Percentiles rank a stretch among this genome's conserved stretches.
phyloP scores from a whole-genome alignment of 192 early-diverging fungal species.

The Gonapodya prolifera region DNA sequence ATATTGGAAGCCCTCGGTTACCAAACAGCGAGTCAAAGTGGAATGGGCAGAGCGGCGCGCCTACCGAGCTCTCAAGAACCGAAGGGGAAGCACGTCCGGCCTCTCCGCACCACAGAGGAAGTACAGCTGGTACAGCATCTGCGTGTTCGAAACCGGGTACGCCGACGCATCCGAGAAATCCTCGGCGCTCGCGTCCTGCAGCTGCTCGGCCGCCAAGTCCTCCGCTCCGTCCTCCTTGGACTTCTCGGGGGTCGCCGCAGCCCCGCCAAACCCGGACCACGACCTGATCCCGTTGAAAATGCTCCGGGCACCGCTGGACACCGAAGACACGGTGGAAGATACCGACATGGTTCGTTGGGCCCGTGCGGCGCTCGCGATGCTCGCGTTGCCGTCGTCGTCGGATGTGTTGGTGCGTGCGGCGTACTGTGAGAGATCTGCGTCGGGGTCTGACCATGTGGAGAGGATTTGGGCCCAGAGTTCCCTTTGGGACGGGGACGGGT shows the following conservation, averaged over 20 bases:
- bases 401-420: background rate
- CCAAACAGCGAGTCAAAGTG: too few relatives aligned
- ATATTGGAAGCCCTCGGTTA: too few relatives aligned
- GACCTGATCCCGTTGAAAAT: too few relatives aligned
- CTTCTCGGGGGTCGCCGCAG: too few relatives aligned
- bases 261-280: too few relatives aligned
- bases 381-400: background rate
- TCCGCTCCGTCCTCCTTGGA: background rate
- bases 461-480: background rate
- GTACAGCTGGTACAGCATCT: conserved; percentile 32
- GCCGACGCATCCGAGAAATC: background rate
- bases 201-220: background rate
- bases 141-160: conserved; percentile 14
- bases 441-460: background rate
- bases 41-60: too few relatives aligned
- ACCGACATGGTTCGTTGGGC: background rate
- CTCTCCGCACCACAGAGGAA: conserved; percentile 46
- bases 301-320: background rate
- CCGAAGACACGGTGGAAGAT: background rate
- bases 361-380: background rate
- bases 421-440: background rate
- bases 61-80: conserved; percentile 62
- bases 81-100: conserved; percentile 59
- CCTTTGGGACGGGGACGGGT: too few relatives aligned
- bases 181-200: background rate